Conservation (phyloP, 768 basidiomycete genomes). For the Suillus hirtellus region DNA sequence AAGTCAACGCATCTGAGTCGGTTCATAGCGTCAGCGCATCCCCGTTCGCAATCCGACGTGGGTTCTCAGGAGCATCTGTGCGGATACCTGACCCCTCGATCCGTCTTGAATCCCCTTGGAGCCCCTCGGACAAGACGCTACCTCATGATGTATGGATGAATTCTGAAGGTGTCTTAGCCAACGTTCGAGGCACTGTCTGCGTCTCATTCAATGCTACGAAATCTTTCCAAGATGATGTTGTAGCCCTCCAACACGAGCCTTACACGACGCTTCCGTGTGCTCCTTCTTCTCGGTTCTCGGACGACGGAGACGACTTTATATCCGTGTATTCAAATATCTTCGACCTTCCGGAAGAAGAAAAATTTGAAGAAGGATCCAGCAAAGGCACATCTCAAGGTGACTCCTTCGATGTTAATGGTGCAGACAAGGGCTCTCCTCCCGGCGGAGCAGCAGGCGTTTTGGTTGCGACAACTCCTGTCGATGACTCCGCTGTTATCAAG, state of each 20-base stretch:
- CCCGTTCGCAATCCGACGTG: constrained; percentile 12
- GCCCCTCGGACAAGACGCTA: constrained; percentile 19
- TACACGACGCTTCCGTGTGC: background rate
- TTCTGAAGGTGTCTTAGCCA: constrained; percentile 20
- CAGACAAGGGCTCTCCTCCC: constrained; percentile 1
- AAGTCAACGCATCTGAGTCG: background rate
- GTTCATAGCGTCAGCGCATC: background rate
- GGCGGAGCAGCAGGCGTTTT: background rate
- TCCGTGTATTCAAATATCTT: constrained; percentile 8
- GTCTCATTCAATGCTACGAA: background rate
- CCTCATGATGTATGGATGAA: constrained; percentile 26
- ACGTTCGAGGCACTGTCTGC: constrained; percentile 17
- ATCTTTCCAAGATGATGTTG: background rate
- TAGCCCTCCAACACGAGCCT: background rate
- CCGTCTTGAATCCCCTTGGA: constrained; percentile 33
- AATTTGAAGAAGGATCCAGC: background rate
- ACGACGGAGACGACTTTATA: constrained; percentile 3
- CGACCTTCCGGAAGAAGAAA: background rate
- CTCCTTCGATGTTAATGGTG: too few relatives aligned
- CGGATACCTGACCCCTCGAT: background rate
- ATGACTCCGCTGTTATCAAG: background rate
- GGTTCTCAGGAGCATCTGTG: constrained; percentile 14
- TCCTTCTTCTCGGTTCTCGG: background rate
- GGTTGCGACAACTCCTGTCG: background rate
- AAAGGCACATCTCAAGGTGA: background rate